Evolutionary conservation across 2,329 filamentous ascomycete genomes (phyloP).

Genomic region (Harringtonia lauricola): DNA sequence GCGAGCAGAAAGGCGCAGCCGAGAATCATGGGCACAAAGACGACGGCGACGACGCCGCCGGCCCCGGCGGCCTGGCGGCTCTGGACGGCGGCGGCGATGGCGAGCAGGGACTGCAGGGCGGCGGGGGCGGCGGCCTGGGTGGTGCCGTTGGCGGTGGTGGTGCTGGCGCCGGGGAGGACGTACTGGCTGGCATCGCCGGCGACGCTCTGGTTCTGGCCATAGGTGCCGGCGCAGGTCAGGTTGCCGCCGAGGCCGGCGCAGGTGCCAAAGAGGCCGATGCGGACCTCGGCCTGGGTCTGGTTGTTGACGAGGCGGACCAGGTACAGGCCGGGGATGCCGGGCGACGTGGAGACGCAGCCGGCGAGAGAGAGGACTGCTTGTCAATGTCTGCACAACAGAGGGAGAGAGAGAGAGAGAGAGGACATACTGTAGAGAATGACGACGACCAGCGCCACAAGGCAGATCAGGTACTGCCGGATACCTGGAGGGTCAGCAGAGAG

Average conservation of each 20-base stretch:
- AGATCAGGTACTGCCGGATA: slow-evolving; percentile 4
- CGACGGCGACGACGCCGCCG: slow-evolving; percentile 7
- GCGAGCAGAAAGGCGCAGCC: slow-evolving; percentile 8
- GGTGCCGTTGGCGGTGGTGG: not conserved
- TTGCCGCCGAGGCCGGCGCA: slow-evolving; percentile 9
- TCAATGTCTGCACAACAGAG: not conserved
- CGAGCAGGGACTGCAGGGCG: slow-evolving; percentile 8
- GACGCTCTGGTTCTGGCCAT: slow-evolving; percentile 4
- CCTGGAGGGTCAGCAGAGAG: not conserved
- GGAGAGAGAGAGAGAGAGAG: not conserved
- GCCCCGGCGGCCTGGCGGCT: slow-evolving; percentile 6
- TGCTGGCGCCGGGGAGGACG: slow-evolving; percentile 7
- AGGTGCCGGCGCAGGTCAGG: slow-evolving; percentile 10
- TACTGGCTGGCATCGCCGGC: slow-evolving; percentile 2
- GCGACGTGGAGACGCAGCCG: slow-evolving; percentile 14
- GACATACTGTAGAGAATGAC: slow-evolving; percentile 5
- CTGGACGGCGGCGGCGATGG: slow-evolving; percentile 8
- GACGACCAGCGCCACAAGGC: slow-evolving; percentile 3
- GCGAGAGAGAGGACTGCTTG: slow-evolving; percentile 10
- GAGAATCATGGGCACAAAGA: slow-evolving; percentile 9
- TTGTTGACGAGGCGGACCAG: slow-evolving; percentile 12
- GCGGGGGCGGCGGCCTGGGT: not conserved
- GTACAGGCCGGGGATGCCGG: slow-evolving; percentile 13
- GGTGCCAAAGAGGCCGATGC: slow-evolving; percentile 12
- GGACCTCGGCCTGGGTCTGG: slow-evolving; percentile 9